phyloP scores from a whole-genome alignment of 2,329 filamentous ascomycete genomes.

The Knoxdaviesia capensis region DNA sequence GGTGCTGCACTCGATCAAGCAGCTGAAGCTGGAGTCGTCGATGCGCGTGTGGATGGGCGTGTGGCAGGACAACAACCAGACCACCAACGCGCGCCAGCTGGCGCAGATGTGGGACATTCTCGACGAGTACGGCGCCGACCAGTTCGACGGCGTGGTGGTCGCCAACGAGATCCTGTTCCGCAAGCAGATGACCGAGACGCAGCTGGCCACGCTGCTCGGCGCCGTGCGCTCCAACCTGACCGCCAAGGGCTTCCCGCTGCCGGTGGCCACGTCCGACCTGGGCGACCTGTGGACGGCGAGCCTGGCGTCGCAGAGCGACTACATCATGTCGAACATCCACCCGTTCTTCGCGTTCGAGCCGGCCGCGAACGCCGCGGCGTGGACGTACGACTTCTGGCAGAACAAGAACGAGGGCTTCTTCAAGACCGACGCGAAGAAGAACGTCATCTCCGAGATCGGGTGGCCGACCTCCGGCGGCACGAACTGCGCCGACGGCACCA shows the following conservation, averaged over 20 bases:
- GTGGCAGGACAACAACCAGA: constrained; percentile 70
- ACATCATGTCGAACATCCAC: constrained; percentile 92
- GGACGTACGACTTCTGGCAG: constrained; percentile 74
- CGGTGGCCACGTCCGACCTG: constrained; percentile 72
- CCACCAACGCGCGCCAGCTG: constrained; percentile 69
- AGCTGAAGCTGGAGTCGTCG: constrained; percentile 45
- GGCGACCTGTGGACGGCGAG: constrained; percentile 66
- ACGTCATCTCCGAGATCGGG: constrained; percentile 78
- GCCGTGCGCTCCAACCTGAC: constrained; percentile 57
- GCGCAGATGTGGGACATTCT: constrained; percentile 70
- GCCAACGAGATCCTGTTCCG: constrained; percentile 67
- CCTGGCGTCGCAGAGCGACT: constrained; percentile 54
- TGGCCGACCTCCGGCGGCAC: constrained; percentile 77
- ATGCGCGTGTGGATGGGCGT: constrained; percentile 91
- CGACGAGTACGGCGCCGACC: constrained; percentile 41
- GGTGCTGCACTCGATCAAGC: constrained; percentile 64
- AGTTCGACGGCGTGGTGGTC: constrained; percentile 66
- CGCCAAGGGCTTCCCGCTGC: constrained; percentile 43
- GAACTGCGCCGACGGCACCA: constrained; percentile 33
- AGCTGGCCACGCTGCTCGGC: constrained; percentile 43
- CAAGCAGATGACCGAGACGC: constrained; percentile 45
- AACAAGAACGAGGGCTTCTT: constrained; percentile 45
- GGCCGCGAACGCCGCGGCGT: constrained; percentile 46
- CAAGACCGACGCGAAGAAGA: constrained; percentile 38
- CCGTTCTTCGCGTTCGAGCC: constrained; percentile 78